phyloP scores from a whole-genome alignment of 2,329 filamentous ascomycete genomes.

The Penicillium sp. region DNA sequence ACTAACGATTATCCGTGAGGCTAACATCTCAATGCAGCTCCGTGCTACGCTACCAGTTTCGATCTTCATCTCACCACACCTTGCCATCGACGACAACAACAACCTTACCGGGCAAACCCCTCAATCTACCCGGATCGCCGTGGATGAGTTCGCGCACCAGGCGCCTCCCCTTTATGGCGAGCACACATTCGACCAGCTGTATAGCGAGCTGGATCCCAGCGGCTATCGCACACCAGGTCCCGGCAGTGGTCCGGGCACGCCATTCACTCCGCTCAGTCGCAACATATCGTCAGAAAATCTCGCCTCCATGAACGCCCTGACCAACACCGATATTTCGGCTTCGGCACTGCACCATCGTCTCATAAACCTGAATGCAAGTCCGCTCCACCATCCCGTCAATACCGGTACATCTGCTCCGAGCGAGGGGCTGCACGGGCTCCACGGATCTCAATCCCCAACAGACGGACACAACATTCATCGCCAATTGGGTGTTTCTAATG shows the following conservation, averaged over 20 bases:
- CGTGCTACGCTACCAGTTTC: constrained; percentile 87
- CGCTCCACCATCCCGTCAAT: constrained; percentile 13
- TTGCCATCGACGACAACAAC: constrained; percentile 84
- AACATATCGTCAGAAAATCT: constrained; percentile 81
- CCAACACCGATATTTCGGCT: constrained; percentile 57
- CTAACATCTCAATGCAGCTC: constrained; percentile 52
- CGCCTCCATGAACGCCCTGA: constrained; percentile 53
- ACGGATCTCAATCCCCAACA: constrained; percentile 18
- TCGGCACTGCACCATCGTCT: constrained; percentile 69
- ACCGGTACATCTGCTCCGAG: constrained; percentile 17
- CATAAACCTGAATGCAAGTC: constrained; percentile 49
- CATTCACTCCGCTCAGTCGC: constrained; percentile 66
- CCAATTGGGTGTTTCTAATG: constrained; percentile 28
- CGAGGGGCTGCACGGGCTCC: constrained; percentile 14
- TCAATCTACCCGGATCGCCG: constrained; percentile 47
- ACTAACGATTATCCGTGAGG: neutral
- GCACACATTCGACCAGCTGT: constrained; percentile 85
- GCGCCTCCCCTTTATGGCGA: constrained; percentile 92
- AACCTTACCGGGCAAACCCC: constrained; percentile 66
- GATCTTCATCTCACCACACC: constrained; percentile 92
- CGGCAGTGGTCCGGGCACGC: constrained; percentile 70
- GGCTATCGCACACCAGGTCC: constrained; percentile 77
- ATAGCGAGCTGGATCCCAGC: constrained; percentile 76
- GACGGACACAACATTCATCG: constrained; percentile 25
- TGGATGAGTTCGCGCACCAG: constrained; percentile 58